These are phyloP conservation scores for Rhizopogon salebrosus DNA, from an alignment of 768 basidiomycete genomes.

Conservation along the genomic window DNA sequence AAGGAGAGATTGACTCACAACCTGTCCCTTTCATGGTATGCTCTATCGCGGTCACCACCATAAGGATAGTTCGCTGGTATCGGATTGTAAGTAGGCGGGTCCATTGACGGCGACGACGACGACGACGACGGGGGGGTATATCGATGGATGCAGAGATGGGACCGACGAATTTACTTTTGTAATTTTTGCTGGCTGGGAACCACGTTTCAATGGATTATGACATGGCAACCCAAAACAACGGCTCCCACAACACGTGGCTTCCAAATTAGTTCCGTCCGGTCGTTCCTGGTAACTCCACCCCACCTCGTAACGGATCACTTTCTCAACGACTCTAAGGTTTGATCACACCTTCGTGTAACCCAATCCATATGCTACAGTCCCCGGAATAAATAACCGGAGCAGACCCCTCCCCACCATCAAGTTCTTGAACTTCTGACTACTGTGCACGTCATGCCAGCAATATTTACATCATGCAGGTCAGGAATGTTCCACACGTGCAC, in stretches of 20 bases:
- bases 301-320: too few species aligned
- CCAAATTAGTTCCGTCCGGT: too few species aligned
- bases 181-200: conserved; percentile 5
- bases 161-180: neutral
- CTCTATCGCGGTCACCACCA: conserved; percentile 20
- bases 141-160: neutral
- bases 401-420: too few species aligned
- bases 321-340: too few species aligned
- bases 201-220: conserved; percentile 3
- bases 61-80: neutral
- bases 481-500: conserved; percentile 13
- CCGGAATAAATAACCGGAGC: too few species aligned
- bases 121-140: conserved; percentile 1
- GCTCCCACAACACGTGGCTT: conserved; percentile 6
- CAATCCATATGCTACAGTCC: too few species aligned
- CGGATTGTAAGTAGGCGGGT: neutral
- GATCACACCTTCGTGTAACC: too few species aligned
- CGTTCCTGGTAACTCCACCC: too few species aligned
- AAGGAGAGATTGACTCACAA: conserved; percentile 27
- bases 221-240: conserved; percentile 4
- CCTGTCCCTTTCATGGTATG: conserved; percentile 30
- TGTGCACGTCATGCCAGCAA: neutral
- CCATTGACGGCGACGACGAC: neutral
- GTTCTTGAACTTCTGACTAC: neutral
- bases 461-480: neutral